Evolutionary conservation across 1,139 yeast species (phyloP).

Genomic region (Pichia sp.): DNA sequence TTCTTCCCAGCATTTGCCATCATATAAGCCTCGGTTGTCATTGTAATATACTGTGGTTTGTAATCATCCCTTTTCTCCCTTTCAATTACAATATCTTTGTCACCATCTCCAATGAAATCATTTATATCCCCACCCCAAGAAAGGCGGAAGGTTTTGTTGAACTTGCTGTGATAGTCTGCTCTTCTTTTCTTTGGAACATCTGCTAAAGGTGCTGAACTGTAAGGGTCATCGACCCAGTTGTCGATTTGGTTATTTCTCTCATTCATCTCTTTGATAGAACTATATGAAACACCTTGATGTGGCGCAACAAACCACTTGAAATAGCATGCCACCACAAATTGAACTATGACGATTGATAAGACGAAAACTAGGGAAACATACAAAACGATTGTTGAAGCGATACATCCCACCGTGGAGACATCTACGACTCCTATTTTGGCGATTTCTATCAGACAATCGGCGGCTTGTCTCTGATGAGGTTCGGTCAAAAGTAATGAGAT

Average conservation of each 20-base stretch:
- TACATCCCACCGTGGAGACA: conserved; percentile 90
- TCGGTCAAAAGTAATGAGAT: conserved; percentile 72
- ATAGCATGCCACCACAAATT: conserved; percentile 82
- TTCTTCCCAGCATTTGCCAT: conserved; percentile 19
- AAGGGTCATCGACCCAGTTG: conserved; percentile 53
- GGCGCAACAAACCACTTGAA: conserved; percentile 80
- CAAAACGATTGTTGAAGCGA: conserved; percentile 82
- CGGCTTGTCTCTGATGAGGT: conserved; percentile 63
- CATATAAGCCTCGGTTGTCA: conserved; percentile 51
- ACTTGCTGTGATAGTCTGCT: conserved; percentile 47
- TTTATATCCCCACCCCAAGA: conserved; percentile 42
- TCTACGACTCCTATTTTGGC: conserved; percentile 86
- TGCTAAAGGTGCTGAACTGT: conserved; percentile 51
- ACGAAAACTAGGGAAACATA: conserved; percentile 79
- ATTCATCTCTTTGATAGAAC: conserved; percentile 42
- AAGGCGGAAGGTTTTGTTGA: conserved; percentile 35
- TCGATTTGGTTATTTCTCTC: conserved; percentile 48
- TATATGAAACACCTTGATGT: conserved; percentile 70
- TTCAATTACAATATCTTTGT: conserved; percentile 26
- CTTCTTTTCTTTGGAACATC: conserved; percentile 50
- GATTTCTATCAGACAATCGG: conserved; percentile 82
- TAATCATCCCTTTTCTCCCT: conserved; percentile 29
- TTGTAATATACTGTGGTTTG: conserved; percentile 48
- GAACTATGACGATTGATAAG: conserved; percentile 67
- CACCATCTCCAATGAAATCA: conserved; percentile 40